These are phyloP conservation scores for Cryptomeria japonica DNA, from an alignment of 75 land plant species.

Conservation along the genomic window DNA sequence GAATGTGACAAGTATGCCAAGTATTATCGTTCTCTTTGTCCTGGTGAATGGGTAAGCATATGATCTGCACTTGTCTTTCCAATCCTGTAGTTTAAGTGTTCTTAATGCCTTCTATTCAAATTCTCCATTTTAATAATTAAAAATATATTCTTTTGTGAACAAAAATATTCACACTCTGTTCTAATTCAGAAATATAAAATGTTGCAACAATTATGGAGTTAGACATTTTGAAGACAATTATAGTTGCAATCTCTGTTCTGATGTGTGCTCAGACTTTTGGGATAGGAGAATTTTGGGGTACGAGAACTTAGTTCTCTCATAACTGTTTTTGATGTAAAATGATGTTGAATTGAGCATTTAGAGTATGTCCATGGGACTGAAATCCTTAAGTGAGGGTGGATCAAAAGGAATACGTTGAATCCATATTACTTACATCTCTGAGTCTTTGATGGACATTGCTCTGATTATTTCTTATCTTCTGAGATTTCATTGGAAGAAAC, in stretches of 20 bases:
- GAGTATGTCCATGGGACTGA: background rate
- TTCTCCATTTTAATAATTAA: background rate
- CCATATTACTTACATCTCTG: background rate
- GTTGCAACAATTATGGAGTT: background rate
- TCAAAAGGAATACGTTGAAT: background rate
- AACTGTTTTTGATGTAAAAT: background rate
- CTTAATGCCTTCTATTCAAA: background rate
- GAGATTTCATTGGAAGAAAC: background rate
- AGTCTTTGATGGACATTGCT: background rate
- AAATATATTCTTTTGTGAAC: background rate
- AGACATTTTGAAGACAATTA: background rate
- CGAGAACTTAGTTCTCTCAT: background rate
- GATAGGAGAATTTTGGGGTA: background rate
- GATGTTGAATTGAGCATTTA: background rate
- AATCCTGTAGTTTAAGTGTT: background rate
- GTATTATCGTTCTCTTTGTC: conserved; percentile 51
- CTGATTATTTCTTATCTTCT: background rate
- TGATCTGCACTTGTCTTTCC: conserved; percentile 5
- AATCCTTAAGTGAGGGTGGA: background rate
- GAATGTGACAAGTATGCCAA: conserved; percentile 53
- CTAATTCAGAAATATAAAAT: background rate
- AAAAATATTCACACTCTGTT: background rate
- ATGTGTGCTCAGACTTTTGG: background rate
- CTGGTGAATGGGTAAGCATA: conserved; percentile 48
- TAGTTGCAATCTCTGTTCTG: background rate